Conservation (phyloP, 2,329 filamentous ascomycete genomes). For the Aspergillus aculeatinus region DNA sequence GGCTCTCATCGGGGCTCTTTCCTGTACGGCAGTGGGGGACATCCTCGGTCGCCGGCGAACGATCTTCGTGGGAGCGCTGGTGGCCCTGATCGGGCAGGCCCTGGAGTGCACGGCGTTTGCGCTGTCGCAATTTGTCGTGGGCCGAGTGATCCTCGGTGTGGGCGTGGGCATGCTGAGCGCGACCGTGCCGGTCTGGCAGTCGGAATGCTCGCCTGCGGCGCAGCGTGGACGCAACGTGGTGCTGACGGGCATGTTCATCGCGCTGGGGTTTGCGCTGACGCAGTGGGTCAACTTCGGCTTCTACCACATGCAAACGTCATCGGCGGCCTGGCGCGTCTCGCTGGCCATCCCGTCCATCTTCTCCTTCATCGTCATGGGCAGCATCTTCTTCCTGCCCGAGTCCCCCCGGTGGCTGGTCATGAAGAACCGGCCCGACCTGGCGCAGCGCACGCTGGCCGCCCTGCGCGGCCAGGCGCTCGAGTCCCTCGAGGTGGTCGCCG, state of each 20-base stretch:
- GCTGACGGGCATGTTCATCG: slow-evolving; percentile 44
- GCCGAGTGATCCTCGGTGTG: slow-evolving; percentile 46
- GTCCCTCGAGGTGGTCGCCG: slow-evolving; percentile 40
- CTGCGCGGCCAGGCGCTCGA: slow-evolving; percentile 25
- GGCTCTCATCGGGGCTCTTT: slow-evolving; percentile 48
- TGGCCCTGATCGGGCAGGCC: slow-evolving; percentile 46
- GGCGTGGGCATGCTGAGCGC: slow-evolving; percentile 47
- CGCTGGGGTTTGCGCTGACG: slow-evolving; percentile 43
- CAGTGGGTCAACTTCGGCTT: slow-evolving; percentile 49
- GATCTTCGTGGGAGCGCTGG: slow-evolving; percentile 43
- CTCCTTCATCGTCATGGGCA: slow-evolving; percentile 26
- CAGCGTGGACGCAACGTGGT: slow-evolving; percentile 25
- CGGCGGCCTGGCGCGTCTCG: slow-evolving; percentile 41
- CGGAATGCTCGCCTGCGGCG: slow-evolving; percentile 19
- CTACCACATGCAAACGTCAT: slow-evolving; percentile 26
- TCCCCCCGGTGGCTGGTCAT: slow-evolving; percentile 38
- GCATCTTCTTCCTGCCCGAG: slow-evolving; percentile 34
- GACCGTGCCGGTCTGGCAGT: slow-evolving; percentile 49
- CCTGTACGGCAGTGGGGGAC: slow-evolving; percentile 48
- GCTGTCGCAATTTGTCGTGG: slow-evolving; percentile 49
- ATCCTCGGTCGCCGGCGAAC: slow-evolving; percentile 47
- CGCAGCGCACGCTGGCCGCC: slow-evolving; percentile 19
- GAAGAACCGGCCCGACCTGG: slow-evolving; percentile 23
- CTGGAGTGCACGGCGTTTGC: slow-evolving; percentile 47
- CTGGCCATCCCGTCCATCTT: slow-evolving; percentile 37